Evolutionary conservation across 2,329 filamentous ascomycete species (phyloP), one percentile per base, ranked within the genome.

Genomic region (Beauveria brongniartii): DNA sequence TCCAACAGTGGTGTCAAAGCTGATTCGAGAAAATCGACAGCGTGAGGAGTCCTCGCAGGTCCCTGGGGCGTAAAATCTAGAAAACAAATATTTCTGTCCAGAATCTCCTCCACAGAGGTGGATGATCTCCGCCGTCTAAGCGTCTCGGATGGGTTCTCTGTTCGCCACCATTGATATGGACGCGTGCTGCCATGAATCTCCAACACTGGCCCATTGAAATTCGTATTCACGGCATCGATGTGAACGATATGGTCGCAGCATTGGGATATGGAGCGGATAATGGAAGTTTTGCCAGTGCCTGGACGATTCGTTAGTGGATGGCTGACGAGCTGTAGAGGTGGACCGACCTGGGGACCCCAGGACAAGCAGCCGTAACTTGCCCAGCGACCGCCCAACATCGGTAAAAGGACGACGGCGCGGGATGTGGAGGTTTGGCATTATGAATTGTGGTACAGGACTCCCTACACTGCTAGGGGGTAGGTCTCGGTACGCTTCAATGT

Each of bases 361-460:
- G 60, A 97, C 80, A 65, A 97, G 79, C n/a, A 97, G 78, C 76
- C 96, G 97, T 59, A 97, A 79, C 67, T 91, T 87, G 1, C 93
- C 93, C 71, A 97, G 83, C 40, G 82, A 82, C 75, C 89, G 93
- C 18, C 94, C 94, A 52, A 83, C 83, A n/a, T 89, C 85, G 0
- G 94, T 97, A 72, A 97, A 97, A 0, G 92, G 92, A 56, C 92
- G 83, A 55, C 94, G 86, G 63, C 85, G 89, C 3, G 94, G 93
- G 84, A 99, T 94, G 64, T 85, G 87, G 68, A 99, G 88, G 69
- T 92, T 96, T 5, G 94, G 94, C 94, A 99, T 99, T 63, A 99
- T 90, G n/a, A 99, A 82, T 73, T 97, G 92, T 26, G 89, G 88
- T 46, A 78, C 80, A 63, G 67, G 54, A 51, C 63, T 60, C 12